phyloP scores from a whole-genome alignment of 192 early-diverging fungal species.

The Helicostylum pulchrum region DNA sequence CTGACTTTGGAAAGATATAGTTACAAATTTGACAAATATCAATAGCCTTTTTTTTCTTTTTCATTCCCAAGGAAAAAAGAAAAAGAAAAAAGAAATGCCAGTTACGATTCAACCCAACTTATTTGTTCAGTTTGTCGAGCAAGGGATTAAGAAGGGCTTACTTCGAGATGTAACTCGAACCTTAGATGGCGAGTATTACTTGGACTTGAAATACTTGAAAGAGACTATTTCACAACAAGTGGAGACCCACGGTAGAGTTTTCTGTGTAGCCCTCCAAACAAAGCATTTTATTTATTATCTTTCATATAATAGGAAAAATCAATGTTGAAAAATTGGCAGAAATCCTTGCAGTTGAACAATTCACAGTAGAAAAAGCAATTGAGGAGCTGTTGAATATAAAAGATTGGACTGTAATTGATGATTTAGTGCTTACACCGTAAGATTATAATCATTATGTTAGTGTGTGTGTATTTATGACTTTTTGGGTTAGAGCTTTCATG shows the following conservation, averaged over 20 bases:
- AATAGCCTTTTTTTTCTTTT: too few relatives aligned
- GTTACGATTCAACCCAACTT: too few relatives aligned
- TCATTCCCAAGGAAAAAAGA: too few relatives aligned
- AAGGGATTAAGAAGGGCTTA: neutral
- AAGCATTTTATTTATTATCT: too few relatives aligned
- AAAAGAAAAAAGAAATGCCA: too few relatives aligned
- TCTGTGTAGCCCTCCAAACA: too few relatives aligned
- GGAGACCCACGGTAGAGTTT: too few relatives aligned
- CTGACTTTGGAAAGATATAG: too few relatives aligned
- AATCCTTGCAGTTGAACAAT: neutral
- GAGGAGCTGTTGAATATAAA: neutral
- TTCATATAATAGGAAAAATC: neutral
- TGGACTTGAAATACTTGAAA: neutral
- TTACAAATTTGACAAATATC: too few relatives aligned
- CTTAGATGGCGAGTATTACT: neutral
- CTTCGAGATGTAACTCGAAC: neutral
- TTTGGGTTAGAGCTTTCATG: too few relatives aligned
- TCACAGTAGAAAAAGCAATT: neutral
- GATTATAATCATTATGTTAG: neutral
- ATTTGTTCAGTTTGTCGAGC: neutral
- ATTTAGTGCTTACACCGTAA: constrained; percentile 1
- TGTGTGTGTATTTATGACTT: too few relatives aligned
- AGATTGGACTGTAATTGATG: neutral
- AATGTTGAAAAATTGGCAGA: neutral
- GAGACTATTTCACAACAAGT: too few relatives aligned